Conservation (phyloP, 768 basidiomycete genomes). For the Postia placenta region DNA sequence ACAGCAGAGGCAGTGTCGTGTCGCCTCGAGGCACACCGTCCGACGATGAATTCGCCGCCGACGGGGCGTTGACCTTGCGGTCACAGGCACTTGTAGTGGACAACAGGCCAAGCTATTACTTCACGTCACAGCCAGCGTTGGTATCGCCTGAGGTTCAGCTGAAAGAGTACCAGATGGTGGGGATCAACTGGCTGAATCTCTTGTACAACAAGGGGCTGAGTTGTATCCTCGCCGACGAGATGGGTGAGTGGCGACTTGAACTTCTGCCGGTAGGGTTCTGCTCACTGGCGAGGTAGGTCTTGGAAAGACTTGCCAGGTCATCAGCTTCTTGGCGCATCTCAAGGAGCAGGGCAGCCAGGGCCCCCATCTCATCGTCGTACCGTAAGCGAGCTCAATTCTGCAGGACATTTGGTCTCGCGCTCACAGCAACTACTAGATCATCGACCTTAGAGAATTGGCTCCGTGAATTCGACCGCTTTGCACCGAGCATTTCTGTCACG, state of each 20-base stretch:
- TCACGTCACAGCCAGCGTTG: conserved; percentile 66
- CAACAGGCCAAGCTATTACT: conserved; percentile 52
- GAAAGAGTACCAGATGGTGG: conserved; percentile 96
- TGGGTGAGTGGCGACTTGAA: conserved; percentile 59
- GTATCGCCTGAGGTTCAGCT: conserved; percentile 64
- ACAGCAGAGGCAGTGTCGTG: conserved; percentile 27
- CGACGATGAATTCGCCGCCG: conserved; percentile 36
- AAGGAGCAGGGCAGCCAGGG: conserved; percentile 74
- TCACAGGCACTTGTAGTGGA: conserved; percentile 37
- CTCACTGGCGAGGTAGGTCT: conserved; percentile 51
- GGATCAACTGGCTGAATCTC: conserved; percentile 95
- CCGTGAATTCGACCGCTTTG: conserved; percentile 90
- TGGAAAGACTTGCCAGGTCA: conserved; percentile 98
- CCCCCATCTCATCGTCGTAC: conserved; percentile 92
- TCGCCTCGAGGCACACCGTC: conserved; percentile 16
- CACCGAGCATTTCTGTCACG: conserved; percentile 76
- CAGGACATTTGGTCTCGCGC: neutral
- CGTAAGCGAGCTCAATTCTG: too few species aligned
- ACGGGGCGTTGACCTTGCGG: conserved; percentile 57
- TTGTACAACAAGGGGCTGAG: conserved; percentile 76
- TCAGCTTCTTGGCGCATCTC: conserved; percentile 89
- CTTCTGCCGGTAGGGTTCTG: neutral
- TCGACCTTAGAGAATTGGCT: conserved; percentile 99
- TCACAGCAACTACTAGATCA: too few species aligned
- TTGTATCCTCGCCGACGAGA: conserved; percentile 98